Evolutionary conservation across 345 rosid genomes (phyloP).

Genomic region (Iberis pinnata): DNA sequence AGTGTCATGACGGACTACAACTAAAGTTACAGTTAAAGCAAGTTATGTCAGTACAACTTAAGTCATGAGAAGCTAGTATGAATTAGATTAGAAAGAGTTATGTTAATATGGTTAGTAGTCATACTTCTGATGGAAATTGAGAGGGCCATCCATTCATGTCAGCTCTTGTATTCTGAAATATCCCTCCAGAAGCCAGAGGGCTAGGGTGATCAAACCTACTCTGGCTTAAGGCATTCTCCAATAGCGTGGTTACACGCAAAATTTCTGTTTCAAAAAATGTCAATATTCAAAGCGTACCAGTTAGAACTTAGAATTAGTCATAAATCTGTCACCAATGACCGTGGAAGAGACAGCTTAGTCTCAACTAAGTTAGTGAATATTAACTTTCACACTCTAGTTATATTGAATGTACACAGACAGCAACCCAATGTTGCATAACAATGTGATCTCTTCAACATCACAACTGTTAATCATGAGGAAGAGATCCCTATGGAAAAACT

Average conservation of each 20-base stretch:
- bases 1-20: background rate
- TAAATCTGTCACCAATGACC: slow-evolving; percentile 51
- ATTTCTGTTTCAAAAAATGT: slow-evolving; percentile 98
- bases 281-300: slow-evolving; percentile 93
- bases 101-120: slow-evolving; percentile 98
- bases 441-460: no score
- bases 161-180: slow-evolving; percentile 85
- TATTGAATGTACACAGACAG: no score
- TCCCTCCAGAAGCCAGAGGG: slow-evolving; percentile 90
- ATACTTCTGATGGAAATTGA: slow-evolving; percentile 97
- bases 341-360: slow-evolving; percentile 40
- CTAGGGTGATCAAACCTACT: slow-evolving; percentile 92
- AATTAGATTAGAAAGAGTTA: slow-evolving; percentile 72
- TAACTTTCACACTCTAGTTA: slow-evolving; percentile 1
- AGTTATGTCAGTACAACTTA: slow-evolving; percentile 45
- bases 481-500: no score
- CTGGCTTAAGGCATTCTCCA: slow-evolving; percentile 99
- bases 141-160: slow-evolving; percentile 89
- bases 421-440: no score
- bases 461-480: no score
- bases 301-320: slow-evolving; percentile 90
- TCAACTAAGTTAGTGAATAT: slow-evolving; percentile 48
- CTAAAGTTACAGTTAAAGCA: slow-evolving; percentile 38
- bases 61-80: slow-evolving; percentile 48
- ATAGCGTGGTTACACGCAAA: slow-evolving; percentile 94